Percentiles rank a stretch among this genome's conserved stretches.
phyloP scores from a whole-genome alignment of 2,329 filamentous ascomycete species.

The Diaporthe batatas region DNA sequence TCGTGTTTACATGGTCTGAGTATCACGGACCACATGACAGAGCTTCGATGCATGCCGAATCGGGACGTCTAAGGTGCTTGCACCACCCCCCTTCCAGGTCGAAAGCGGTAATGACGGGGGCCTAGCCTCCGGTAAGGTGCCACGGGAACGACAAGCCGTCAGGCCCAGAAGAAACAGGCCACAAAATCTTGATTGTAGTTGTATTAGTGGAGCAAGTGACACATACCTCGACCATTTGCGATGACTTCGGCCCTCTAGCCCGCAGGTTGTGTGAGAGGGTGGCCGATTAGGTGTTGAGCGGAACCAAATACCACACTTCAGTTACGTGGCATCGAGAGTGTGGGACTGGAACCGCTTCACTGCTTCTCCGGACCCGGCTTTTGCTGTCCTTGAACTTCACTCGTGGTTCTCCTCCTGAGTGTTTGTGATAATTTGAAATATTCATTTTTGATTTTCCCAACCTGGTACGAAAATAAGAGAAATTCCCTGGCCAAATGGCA shows the following conservation, averaged over 20 bases:
- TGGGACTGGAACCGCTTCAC: neutral
- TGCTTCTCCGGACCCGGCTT: neutral
- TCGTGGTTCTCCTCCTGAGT: neutral
- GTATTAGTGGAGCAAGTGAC: neutral
- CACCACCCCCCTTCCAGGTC: constrained; percentile 7
- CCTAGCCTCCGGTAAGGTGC: constrained; percentile 15
- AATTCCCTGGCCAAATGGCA: neutral
- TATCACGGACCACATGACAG: constrained; percentile 15
- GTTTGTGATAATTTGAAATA: neutral
- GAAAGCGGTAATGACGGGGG: constrained; percentile 20
- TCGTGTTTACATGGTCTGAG: neutral
- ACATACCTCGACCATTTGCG: neutral
- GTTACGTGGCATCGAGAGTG: neutral
- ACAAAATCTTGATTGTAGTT: neutral
- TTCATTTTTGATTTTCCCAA: constrained; percentile 13
- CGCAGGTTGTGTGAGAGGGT: neutral
- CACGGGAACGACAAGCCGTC: constrained; percentile 25
- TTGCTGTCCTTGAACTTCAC: neutral
- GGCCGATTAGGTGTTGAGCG: neutral
- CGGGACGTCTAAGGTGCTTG: neutral
- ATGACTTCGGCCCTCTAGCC: neutral
- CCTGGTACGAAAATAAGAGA: neutral
- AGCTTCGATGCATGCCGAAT: neutral
- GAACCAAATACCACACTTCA: neutral
- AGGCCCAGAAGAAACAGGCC: neutral